These are phyloP conservation scores for Gnomoniopsis sp. DNA, from an alignment of 2,329 filamentous ascomycete genomes.

Conservation along the genomic window DNA sequence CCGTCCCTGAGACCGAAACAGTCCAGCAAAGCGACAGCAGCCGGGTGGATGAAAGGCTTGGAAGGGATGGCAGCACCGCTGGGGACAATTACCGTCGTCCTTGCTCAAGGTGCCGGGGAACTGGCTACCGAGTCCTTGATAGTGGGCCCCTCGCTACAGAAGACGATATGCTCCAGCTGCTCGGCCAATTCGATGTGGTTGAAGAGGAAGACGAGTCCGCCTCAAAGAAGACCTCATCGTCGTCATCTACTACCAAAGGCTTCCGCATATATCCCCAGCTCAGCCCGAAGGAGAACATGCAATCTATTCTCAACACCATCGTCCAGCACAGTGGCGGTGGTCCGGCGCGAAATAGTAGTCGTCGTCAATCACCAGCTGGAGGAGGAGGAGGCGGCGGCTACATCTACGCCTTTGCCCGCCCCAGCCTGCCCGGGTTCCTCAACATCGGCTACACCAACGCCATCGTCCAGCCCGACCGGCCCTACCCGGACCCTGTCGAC, in stretches of 20 bases:
- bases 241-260: not conserved
- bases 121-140: not conserved
- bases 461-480: not conserved
- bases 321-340: not conserved
- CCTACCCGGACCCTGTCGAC: not conserved
- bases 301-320: not conserved
- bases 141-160: not conserved
- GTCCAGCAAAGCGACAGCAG: too few species aligned
- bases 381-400: too few species aligned
- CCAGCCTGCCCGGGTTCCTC: not conserved
- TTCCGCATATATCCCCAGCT: not conserved
- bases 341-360: not conserved
- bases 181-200: not conserved
- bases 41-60: too few species aligned
- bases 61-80: too few species aligned
- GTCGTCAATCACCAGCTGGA: too few species aligned
- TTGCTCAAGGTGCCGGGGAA: too few species aligned
- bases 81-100: too few species aligned
- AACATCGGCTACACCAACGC: not conserved
- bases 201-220: not conserved
- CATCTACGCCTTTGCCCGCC: not conserved
- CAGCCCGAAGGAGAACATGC: not conserved
- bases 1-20: too few species aligned
- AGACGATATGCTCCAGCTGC: not conserved
- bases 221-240: not conserved